These are phyloP conservation scores for Vickermania spadyakhi DNA, from an alignment of 208 protist species.

Conservation along the genomic window DNA sequence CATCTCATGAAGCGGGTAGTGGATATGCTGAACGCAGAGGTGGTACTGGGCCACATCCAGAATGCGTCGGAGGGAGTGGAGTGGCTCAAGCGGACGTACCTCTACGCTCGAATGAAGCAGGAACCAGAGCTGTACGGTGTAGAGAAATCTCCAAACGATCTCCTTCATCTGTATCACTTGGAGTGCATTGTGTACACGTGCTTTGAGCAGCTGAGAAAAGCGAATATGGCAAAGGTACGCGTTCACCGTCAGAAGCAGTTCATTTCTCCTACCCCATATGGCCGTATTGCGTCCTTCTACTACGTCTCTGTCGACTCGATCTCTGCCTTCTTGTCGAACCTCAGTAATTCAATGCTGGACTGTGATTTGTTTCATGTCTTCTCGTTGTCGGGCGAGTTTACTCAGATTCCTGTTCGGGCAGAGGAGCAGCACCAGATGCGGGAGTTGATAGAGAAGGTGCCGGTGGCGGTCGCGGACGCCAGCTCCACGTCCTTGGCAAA, in stretches of 20 bases:
- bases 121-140: conserved; percentile 94
- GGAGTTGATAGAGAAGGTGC: conserved; percentile 94
- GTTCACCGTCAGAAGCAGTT: conserved; percentile 66
- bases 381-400: conserved; percentile 96
- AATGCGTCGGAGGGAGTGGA: conserved; percentile 91
- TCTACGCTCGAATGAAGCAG: conserved; percentile 97
- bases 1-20: conserved; percentile 94
- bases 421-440: conserved; percentile 98
- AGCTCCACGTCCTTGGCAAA: conserved; percentile 95
- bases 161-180: conserved; percentile 74
- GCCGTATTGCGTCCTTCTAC: conserved; percentile 97
- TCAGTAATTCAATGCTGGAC: conserved; percentile 95
- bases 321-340: conserved; percentile 89
- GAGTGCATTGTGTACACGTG: conserved; percentile 95
- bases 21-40: conserved; percentile 99
- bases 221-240: conserved; percentile 94
- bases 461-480: conserved; percentile 96
- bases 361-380: conserved; percentile 97
- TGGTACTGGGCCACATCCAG: conserved; percentile 95
- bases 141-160: conserved; percentile 74
- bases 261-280: conserved; percentile 93
- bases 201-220: conserved; percentile 82
- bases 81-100: conserved; percentile 98
- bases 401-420: conserved; percentile 93
- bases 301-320: conserved; percentile 97